Base-by-base conservation (phyloP, 2,329 filamentous ascomycete species). In the Diaporthe humulicola region DNA sequence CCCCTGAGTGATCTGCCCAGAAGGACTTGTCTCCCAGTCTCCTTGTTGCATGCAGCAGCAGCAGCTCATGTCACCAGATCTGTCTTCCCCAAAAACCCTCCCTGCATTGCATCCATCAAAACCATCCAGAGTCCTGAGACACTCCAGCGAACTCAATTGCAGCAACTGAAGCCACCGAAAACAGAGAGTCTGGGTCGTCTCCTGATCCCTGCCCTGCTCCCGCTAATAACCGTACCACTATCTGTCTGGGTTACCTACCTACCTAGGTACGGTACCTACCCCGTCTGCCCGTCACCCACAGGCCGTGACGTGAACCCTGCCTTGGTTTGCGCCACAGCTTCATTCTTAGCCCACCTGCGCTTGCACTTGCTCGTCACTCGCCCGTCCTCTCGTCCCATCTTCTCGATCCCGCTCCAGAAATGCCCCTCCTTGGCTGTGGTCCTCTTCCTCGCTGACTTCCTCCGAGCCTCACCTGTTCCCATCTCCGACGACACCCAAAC, bases 221-320 rank as follows among this genome's bases (percentile, higher is more conserved):
- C 45, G 64, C 64, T 67, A 67, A 38, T 50, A 66, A 45, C 45
- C 45, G 48, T 67, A 52, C 60, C 60, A 64, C 60, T 36, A 25
- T 28, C 25, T 33, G 6, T 6, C 15, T 6, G 17, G 3, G n/a
- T n/a, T n/a, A n/a, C n/a, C n/a, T n/a, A n/a, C n/a, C n/a, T n/a
- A n/a, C n/a, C n/a, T n/a, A n/a, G n/a, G n/a, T n/a, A n/a, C n/a
- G n/a, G n/a, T n/a, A n/a, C n/a, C n/a, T n/a, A n/a, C n/a, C n/a
- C n/a, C n/a, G 48, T 52, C 28, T 4, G 12, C 22, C 14, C 22
- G 6, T 36, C 50, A 19, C 66, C 40, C 69, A 42, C 40, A 38
- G 69, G 69, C 33, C 45, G 57, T 72, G 70, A 50, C 57, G 30
- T 54, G 70, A 54, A 72, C 70, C 70, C 70, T 72, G 70, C 45